These are phyloP conservation scores for Austroboletus festivus DNA, from an alignment of 768 basidiomycete genomes.

Conservation along the genomic window DNA sequence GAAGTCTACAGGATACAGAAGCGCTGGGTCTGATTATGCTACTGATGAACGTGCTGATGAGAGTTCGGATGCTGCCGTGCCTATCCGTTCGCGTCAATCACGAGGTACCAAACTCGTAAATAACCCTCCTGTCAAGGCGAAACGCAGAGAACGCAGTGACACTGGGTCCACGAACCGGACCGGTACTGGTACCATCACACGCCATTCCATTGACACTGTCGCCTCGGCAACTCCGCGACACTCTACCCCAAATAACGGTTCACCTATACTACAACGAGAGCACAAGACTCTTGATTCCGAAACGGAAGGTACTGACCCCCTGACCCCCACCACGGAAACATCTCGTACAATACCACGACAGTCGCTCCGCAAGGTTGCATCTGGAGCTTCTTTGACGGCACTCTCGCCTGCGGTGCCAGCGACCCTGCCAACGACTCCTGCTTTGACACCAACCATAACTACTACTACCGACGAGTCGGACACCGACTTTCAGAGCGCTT, in stretches of 20 bases:
- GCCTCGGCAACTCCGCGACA: conserved; percentile 29
- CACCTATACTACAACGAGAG: conserved; percentile 28
- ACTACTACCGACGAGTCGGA: conserved; percentile 71
- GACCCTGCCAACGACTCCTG: conserved; percentile 35
- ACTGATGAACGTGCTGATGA: conserved; percentile 57
- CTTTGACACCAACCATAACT: conserved; percentile 31
- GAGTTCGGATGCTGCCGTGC: conserved; percentile 43
- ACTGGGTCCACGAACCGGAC: conserved; percentile 65
- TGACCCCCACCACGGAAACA: conserved; percentile 33
- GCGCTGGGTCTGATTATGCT: conserved; percentile 24
- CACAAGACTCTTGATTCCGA: conserved; percentile 42
- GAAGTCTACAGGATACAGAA: conserved; percentile 24
- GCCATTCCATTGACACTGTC: conserved; percentile 23
- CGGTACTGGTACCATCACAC: conserved; percentile 28
- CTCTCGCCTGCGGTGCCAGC: conserved; percentile 21
- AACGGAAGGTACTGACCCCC: conserved; percentile 18
- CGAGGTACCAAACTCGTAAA: conserved; percentile 33
- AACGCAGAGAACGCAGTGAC: conserved; percentile 51
- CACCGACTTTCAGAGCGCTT: conserved; percentile 85
- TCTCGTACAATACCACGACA: conserved; percentile 7
- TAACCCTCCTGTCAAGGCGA: conserved; percentile 35
- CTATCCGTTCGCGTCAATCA: conserved; percentile 42
- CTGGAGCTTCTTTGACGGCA: conserved; percentile 29
- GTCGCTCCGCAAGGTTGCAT: conserved; percentile 34
- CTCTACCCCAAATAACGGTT: conserved; percentile 23